Base-by-base conservation (phyloP, 192 early-diverging fungal genomes). In the Coemansia reversa region DNA sequence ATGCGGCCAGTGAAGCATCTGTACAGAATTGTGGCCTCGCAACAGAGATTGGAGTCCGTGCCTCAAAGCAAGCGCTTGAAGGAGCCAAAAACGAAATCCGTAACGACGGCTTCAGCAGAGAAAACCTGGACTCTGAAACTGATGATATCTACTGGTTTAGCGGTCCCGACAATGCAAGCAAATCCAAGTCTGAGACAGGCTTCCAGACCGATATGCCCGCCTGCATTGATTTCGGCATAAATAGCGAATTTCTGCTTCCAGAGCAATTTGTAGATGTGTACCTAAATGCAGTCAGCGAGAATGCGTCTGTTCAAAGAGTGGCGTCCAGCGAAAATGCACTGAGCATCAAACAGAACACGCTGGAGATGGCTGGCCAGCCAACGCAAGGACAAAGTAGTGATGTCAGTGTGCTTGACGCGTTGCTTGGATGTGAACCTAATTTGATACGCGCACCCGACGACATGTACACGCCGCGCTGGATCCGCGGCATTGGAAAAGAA, bases 381-480 rank as follows among this genome's bases (percentile, higher is more conserved):
- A 60, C 7, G 28, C 47, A 12, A 19, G 8, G 7, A 14, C 25
- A 18, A 5, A 28, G 25, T 24, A 2, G 9, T 9, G 35, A 35
- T 20, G 32, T 20, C 33, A 24, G 30, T 12, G 24, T 63, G 14
- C 23, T 28, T 12, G 62, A 42, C 5, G 35, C 20, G 42, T 28
- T 60, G 51, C 24, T 30, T 6, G 64, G 32, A 24, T 72, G 68
- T 33, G 73, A 81, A 55, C 66, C 55, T 7, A 81, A 81, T 45
- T 25, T 62, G n/a, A 72, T 62, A 53, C 74, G 79, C 29, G 50
- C 60, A 16, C 55, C 56, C 0, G 59, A 74, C 45, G 81, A 84
- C 53, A 66, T 80, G 63, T 84, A 84, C 55, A 84, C 81, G 24
- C 83, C 83, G 16, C 65, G 75, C 47, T 84, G 77, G 74, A 83